Conservation (phyloP, 768 basidiomycete genomes). For the Amanita brunnescens region DNA sequence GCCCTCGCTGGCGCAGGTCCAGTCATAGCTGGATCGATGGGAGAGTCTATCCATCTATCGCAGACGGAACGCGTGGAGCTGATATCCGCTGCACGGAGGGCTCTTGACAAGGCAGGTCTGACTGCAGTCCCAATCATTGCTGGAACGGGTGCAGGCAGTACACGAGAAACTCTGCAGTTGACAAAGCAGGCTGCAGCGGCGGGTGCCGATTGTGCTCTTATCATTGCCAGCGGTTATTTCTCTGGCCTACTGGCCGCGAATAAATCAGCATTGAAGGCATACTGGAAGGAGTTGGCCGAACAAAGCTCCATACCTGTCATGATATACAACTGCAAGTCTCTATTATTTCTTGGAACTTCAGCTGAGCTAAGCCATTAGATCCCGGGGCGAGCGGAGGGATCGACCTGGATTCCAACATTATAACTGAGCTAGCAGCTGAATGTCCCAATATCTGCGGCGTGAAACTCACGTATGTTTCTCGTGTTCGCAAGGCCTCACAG, state of each 20-base stretch:
- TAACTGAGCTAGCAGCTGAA: constrained; percentile 68
- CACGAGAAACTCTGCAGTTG: constrained; percentile 72
- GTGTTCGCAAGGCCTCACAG: constrained; percentile 2
- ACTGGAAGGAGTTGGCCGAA: constrained; percentile 66
- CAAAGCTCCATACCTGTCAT: constrained; percentile 83
- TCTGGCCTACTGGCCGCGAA: constrained; percentile 61
- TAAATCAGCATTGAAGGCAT: constrained; percentile 65
- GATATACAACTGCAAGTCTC: constrained; percentile 73
- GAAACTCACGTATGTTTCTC: constrained; percentile 70
- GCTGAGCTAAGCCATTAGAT: constrained; percentile 33
- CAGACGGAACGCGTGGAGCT: constrained; percentile 58
- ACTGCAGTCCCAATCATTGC: constrained; percentile 58
- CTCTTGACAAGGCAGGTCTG: constrained; percentile 60
- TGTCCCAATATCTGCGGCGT: constrained; percentile 78
- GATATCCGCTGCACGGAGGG: constrained; percentile 58
- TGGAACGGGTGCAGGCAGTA: constrained; percentile 79
- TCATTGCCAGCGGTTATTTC: constrained; percentile 83
- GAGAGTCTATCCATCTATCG: constrained; percentile 72
- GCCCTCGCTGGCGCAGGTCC: constrained; percentile 64
- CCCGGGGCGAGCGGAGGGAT: constrained; percentile 86
- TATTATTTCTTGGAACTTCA: constrained; percentile 2
- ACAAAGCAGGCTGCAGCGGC: constrained; percentile 70
- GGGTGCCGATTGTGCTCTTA: constrained; percentile 82
- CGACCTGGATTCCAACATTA: constrained; percentile 84
- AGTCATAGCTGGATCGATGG: constrained; percentile 75